Conservation (phyloP, 306 rosid genomes). For the Cercis canadensis region DNA sequence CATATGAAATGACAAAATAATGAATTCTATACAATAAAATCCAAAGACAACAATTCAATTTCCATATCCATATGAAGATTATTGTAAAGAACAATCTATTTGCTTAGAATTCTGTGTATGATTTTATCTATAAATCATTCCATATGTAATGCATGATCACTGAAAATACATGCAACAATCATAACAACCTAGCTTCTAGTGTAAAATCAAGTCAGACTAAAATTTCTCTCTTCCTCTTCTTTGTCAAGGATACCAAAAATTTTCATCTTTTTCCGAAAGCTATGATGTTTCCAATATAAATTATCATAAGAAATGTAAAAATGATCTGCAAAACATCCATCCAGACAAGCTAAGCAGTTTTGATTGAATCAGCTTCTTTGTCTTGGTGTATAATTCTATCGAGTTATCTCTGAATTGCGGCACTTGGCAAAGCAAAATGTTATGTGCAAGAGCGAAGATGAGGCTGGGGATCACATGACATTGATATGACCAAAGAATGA, state of each 20-base stretch:
- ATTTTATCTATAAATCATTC: background rate
- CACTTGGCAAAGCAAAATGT: constrained; percentile 29
- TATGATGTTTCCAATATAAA: constrained; percentile 29
- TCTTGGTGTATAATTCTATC: constrained; percentile 25
- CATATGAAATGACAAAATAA: background rate
- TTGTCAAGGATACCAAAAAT: constrained; percentile 28
- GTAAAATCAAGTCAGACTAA: constrained; percentile 29
- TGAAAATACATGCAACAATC: constrained; percentile 7
- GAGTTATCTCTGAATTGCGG: constrained; percentile 9
- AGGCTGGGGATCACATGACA: constrained; percentile 42
- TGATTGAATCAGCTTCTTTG: constrained; percentile 35
- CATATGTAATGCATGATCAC: no score
- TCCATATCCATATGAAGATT: no score
- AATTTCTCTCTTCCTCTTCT: constrained; percentile 32
- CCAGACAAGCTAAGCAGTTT: constrained; percentile 29
- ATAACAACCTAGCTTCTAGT: constrained; percentile 34
- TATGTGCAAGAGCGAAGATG: constrained; percentile 18
- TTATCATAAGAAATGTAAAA: constrained; percentile 1
- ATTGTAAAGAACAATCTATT: background rate
- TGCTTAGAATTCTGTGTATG: constrained; percentile 2
- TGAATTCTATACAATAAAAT: no score
- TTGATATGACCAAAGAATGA: constrained; percentile 49
- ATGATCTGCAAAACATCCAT: constrained; percentile 35
- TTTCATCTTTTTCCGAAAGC: constrained; percentile 28
- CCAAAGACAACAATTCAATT: no score